A percentile compares a stretch with the other conserved stretches of the same genome.
Evolutionary conservation across 306 rosid species (phyloP).

Genomic region (Corylus avellana): DNA sequence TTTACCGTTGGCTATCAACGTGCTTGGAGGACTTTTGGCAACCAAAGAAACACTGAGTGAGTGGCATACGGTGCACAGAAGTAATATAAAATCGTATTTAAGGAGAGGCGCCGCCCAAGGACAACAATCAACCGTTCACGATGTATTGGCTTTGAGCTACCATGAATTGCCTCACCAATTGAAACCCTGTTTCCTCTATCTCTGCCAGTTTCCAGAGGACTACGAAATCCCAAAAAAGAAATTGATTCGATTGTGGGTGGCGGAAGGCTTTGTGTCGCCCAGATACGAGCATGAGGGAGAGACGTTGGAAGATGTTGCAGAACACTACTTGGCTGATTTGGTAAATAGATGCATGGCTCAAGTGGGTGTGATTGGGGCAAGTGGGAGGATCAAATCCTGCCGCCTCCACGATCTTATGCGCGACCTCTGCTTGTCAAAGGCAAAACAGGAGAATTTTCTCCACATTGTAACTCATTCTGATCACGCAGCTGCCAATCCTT

Average conservation of each 20-base stretch:
- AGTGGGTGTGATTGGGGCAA: slow-evolving; percentile 41
- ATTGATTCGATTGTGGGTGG: slow-evolving; percentile 47
- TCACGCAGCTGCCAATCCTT: no score
- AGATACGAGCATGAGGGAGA: slow-evolving; percentile 29
- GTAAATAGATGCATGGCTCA: slow-evolving; percentile 54
- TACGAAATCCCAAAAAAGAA: slow-evolving; percentile 41
- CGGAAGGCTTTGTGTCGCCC: slow-evolving; percentile 54
- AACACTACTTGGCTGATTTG: slow-evolving; percentile 35
- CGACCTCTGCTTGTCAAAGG: slow-evolving; percentile 47
- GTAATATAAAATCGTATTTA: slow-evolving; percentile 30
- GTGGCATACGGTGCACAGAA: slow-evolving; percentile 40
- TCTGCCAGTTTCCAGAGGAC: slow-evolving; percentile 60
- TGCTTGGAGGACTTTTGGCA: slow-evolving; percentile 59
- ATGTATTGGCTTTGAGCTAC: slow-evolving; percentile 53
- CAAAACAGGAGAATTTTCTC: slow-evolving; percentile 44
- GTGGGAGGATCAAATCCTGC: slow-evolving; percentile 51
- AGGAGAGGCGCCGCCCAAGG: slow-evolving; percentile 38
- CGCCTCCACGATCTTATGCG: slow-evolving; percentile 59
- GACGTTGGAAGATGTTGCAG: slow-evolving; percentile 45
- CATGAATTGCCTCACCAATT: slow-evolving; percentile 42
- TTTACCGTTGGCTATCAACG: slow-evolving; percentile 54
- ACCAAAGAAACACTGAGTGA: slow-evolving; percentile 37
- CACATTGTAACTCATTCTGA: slow-evolving; percentile 11
- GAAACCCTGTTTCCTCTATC: slow-evolving; percentile 53
- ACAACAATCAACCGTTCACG: slow-evolving; percentile 25